phyloP scores from a whole-genome alignment of 1,139 yeast genomes.

The Yamadazyma friedrichii region DNA sequence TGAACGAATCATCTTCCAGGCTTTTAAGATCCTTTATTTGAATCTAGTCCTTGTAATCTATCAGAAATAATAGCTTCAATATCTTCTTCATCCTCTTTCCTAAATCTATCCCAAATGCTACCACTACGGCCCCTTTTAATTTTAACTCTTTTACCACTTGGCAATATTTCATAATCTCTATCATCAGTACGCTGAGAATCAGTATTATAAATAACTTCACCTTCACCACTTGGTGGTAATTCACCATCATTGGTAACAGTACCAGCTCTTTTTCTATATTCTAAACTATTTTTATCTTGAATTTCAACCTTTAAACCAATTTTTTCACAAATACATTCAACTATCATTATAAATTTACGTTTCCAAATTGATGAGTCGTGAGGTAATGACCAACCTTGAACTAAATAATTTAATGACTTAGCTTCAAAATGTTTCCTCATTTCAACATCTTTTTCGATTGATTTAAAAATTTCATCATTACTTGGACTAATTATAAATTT shows the following conservation, averaged over 20 bases:
- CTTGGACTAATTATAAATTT: slow-evolving; percentile 59
- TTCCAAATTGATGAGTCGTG: slow-evolving; percentile 34
- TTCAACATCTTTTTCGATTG: slow-evolving; percentile 67
- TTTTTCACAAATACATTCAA: slow-evolving; percentile 7
- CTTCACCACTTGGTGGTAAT: slow-evolving; percentile 52
- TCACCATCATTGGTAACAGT: slow-evolving; percentile 46
- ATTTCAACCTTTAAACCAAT: slow-evolving; percentile 10
- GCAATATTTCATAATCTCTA: slow-evolving; percentile 50
- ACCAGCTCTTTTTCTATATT: slow-evolving; percentile 49
- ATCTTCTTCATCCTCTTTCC: slow-evolving; percentile 44
- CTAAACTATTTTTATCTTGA: slow-evolving; percentile 22
- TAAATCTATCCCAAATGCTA: slow-evolving; percentile 24
- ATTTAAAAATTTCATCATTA: slow-evolving; percentile 78
- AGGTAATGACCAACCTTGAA: slow-evolving; percentile 78
- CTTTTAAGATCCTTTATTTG: background rate
- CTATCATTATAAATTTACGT: slow-evolving; percentile 7
- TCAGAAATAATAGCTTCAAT: slow-evolving; percentile 59
- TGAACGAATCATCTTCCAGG: too few species aligned
- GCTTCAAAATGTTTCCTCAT: slow-evolving; percentile 71
- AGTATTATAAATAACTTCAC: slow-evolving; percentile 29
- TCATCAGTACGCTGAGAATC: slow-evolving; percentile 19
- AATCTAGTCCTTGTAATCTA: slow-evolving; percentile 29
- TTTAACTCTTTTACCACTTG: slow-evolving; percentile 65
- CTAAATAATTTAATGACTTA: slow-evolving; percentile 68
- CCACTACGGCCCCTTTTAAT: slow-evolving; percentile 26